Base-by-base conservation (phyloP, 1,284 basidiomycete genomes). In the Neonothopanus nambi region DNA sequence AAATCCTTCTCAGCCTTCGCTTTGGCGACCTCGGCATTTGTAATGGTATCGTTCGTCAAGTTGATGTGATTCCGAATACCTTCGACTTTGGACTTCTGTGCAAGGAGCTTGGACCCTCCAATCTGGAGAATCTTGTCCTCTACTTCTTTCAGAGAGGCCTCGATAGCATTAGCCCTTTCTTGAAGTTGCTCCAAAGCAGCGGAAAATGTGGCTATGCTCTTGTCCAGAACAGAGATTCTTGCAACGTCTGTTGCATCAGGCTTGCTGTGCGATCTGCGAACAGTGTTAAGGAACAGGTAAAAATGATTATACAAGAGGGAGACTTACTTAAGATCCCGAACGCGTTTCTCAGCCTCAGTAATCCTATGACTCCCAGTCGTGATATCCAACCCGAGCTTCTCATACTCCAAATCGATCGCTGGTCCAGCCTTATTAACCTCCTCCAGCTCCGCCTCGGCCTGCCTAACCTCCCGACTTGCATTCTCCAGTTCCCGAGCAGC, bases 101-200 rank as follows among this genome's bases (percentile, higher is more conserved):
- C 83, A 30, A 96, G 80, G 13, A 99, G 78, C 57, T 84, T 86
- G 23, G 94, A 87, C 38, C 94, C 94, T 48, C 95, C 94, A 42
- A 98, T 89, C 40, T 95, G 89, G 36, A 96, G 80, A 57, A 98
- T 96, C 73, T 93, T 91, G 68, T 92, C 80, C 70, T 98, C 91
- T n/a, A 98, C 83, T 6, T 79, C 84, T 62, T 89, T 85, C 73
- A 99, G 97, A 50, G 88, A 88, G 15, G 79, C 70, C 63, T 93
- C 87, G 63, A 98, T 94, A 20, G 78, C 77, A 18, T 74, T 72
- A 0, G 93, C 82, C 63, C 88, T 88, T 43, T 74, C 70, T 49
- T 84, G 78, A 7, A 98, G 77, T 42, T 82, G 74, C 37, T 84
- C 81, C 1, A 94, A 79, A 57, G 91, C 89, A 23, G 69, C 70